Percentiles rank a stretch among this genome's conserved stretches.
Evolutionary conservation across 129 eudicot species (phyloP).

Genomic region (Saussurea involucrata): DNA sequence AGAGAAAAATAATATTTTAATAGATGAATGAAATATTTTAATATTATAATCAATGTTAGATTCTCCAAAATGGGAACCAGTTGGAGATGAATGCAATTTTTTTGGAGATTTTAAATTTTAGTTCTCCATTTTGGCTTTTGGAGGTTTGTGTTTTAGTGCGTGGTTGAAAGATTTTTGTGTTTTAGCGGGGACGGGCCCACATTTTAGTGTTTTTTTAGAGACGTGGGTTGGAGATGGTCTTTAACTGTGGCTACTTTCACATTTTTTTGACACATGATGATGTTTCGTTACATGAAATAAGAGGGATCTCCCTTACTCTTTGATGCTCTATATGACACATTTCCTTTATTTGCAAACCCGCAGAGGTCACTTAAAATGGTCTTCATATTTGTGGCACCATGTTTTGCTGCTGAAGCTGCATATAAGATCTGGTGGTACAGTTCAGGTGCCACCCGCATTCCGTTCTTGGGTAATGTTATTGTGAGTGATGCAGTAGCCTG

Average conservation of each 20-base stretch:
- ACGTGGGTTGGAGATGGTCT: neutral
- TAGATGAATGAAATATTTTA: no score
- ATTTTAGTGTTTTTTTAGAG: no score
- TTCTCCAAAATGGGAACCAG: no score
- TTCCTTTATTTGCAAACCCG: conserved; percentile 4
- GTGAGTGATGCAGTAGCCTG: conserved; percentile 79
- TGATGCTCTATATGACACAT: neutral
- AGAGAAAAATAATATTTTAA: no score
- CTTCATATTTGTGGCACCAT: conserved; percentile 75
- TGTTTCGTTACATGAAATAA: neutral
- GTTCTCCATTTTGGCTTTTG: no score
- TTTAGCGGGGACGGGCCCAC: neutral
- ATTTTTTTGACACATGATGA: neutral
- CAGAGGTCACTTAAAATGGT: conserved; percentile 87
- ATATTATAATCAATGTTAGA: no score
- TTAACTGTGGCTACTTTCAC: neutral
- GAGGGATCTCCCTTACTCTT: neutral
- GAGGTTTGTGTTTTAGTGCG: neutral
- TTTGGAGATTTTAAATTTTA: no score
- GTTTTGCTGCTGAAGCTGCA: conserved; percentile 81
- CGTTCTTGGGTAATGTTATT: conserved; percentile 70
- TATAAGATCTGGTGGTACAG: conserved; percentile 96
- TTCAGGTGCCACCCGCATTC: conserved; percentile 80
- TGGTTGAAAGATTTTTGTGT: neutral
- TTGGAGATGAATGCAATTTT: no score